Base-by-base conservation (phyloP, 805 yeast genomes). In the Hanseniaspora valbyensis region DNA sequence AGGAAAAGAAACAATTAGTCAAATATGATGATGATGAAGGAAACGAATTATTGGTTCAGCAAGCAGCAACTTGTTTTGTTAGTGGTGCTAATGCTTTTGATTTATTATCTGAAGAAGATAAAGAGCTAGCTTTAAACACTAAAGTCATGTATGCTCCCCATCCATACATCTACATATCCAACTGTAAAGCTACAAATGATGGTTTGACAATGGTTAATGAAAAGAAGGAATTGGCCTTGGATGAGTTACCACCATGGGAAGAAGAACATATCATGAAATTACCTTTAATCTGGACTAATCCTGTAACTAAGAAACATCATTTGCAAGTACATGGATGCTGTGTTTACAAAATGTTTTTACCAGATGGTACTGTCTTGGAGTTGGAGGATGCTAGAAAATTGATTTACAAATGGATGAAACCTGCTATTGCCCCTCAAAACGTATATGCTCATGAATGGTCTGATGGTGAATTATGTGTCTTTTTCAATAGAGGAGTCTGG, bases 271-370 rank as follows among this genome's bases (percentile, higher is more conserved):
- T 87, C 56, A 86, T 86, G 68, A 76, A 69, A 55, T 72, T 86
- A 55, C 95, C 95, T 12, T 69, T 87, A 70, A 94, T 86, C 2
- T 87, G 95, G 95, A 86, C 94, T 4, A 87, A 87, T 63, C 95
- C 95, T 16, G 80, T 81, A 36, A 87, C 95, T 36, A 80, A 80
- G 33, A 74, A 82, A 57, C 92, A 80, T 52, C 95, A 84, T 59
- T 71, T 87, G 55, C 95, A 87, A 66, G 83, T 83, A 10, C 95
- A 87, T 61, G 95, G 94, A 3, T 84, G 95, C 63, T 86, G 95
- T 66, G 80, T 85, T 53, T 76, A 77, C 68, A 77, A 75, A 61
- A 69, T 86, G 58, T 62, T 71, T 42, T 69, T 70, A 25, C 68
- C 70, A 29, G 70, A 76, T 34, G 90, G 86, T 36, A 77, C 75